Percentiles rank a stretch among this genome's conserved stretches.
phyloP scores from a whole-genome alignment of 805 yeast species.

The Vanderwaltozyma verrucispora region DNA sequence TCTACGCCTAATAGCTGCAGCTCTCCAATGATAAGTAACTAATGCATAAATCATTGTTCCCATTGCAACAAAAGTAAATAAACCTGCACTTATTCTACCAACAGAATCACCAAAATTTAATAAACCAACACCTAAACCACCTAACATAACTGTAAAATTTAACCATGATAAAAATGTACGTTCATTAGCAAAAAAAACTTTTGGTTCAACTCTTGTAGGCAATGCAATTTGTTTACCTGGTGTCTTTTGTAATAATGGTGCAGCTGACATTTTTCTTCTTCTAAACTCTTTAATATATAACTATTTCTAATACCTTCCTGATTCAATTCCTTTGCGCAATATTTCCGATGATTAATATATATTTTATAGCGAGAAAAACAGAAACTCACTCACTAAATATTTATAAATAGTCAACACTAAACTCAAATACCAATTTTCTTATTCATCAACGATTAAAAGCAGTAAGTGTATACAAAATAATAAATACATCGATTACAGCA shows the following conservation, averaged over 20 bases:
- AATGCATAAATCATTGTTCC: constrained; percentile 95
- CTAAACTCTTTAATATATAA: too few species aligned
- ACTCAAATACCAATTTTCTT: too few species aligned
- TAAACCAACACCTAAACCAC: constrained; percentile 92
- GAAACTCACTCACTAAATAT: too few species aligned
- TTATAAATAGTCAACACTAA: too few species aligned
- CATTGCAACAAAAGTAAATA: constrained; percentile 95
- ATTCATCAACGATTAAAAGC: too few species aligned
- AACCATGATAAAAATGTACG: constrained; percentile 98
- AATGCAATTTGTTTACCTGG: constrained; percentile 91
- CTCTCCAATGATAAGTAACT: constrained; percentile 98
- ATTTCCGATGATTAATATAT: too few species aligned
- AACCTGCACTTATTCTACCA: constrained; percentile 86
- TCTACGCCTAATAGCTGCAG: constrained; percentile 93
- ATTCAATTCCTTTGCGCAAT: too few species aligned
- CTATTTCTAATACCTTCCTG: too few species aligned
- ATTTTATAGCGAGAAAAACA: too few species aligned
- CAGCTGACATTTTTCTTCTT: constrained; percentile 55
- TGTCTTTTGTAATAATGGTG: constrained; percentile 62
- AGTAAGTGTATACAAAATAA: too few species aligned
- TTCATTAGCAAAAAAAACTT: constrained; percentile 97
- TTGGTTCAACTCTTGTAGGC: constrained; percentile 98
- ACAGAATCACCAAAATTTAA: constrained; percentile 92
- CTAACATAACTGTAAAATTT: constrained; percentile 95
- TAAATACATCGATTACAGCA: too few species aligned